These are phyloP conservation scores for Pythium oligandrum DNA, from an alignment of 352 stramenopile genomes.

Conservation along the genomic window DNA sequence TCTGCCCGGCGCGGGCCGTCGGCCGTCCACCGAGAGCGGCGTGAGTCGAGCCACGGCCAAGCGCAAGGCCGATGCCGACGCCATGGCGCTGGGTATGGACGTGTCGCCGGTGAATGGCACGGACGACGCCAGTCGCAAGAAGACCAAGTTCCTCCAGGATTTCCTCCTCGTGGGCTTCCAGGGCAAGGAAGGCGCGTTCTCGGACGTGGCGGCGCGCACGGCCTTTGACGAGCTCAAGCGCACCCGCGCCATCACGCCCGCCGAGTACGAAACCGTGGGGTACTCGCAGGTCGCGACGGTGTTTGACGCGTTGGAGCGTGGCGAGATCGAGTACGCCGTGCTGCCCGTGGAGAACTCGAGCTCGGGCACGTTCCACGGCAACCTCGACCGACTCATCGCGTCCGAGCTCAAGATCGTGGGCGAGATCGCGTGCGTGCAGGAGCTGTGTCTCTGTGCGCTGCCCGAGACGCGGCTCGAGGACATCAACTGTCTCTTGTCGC, in stretches of 20 bases:
- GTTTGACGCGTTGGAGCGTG: conserved; percentile 50
- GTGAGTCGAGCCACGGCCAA: neutral
- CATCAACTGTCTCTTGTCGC: conserved; percentile 52
- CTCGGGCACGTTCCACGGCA: conserved; percentile 70
- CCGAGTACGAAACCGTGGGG: conserved; percentile 55
- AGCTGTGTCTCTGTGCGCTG: conserved; percentile 55
- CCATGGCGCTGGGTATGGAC: neutral
- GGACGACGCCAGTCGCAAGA: conserved; percentile 6
- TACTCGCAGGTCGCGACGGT: conserved; percentile 53
- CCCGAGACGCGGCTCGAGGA: conserved; percentile 32
- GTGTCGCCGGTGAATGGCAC: neutral
- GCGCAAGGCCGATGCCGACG: conserved; percentile 21
- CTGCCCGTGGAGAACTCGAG: conserved; percentile 71
- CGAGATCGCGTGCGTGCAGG: conserved; percentile 61
- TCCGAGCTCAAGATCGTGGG: conserved; percentile 69
- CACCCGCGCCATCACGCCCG: conserved; percentile 31
- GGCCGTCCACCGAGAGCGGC: conserved; percentile 17
- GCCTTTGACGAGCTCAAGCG: conserved; percentile 58
- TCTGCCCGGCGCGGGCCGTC: conserved; percentile 45
- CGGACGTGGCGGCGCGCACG: conserved; percentile 46
- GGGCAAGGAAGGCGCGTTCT: conserved; percentile 70
- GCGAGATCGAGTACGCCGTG: conserved; percentile 54
- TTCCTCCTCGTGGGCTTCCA: conserved; percentile 67
- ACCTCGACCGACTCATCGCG: conserved; percentile 55
- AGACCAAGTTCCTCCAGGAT: conserved; percentile 19